Conservation (phyloP, 139 green algal species). For the Edaphochlamys debaryana region DNA sequence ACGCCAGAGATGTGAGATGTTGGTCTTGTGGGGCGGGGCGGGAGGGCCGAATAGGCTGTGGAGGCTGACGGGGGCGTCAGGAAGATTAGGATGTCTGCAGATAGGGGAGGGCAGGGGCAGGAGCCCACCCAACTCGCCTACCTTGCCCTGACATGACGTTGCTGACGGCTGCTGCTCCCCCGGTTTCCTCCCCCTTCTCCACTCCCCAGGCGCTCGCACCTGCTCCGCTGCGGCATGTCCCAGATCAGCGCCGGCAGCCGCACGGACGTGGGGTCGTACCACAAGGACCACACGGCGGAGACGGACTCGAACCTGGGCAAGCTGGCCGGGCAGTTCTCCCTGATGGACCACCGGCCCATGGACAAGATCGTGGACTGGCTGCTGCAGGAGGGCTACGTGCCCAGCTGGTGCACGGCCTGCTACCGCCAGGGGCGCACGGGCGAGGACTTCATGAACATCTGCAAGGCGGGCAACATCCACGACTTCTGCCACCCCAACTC, state of each 20-base stretch:
- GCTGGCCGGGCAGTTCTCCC: constrained; percentile 71
- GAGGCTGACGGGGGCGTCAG: neutral
- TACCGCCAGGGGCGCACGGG: constrained; percentile 80
- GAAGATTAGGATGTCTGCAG: too few species aligned
- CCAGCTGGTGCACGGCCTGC: constrained; percentile 81
- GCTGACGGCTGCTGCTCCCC: too few species aligned
- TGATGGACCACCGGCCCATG: constrained; percentile 63
- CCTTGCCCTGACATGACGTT: too few species aligned
- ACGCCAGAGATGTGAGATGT: constrained; percentile 68
- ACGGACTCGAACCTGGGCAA: constrained; percentile 61
- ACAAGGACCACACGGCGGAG: constrained; percentile 54
- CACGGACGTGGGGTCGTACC: constrained; percentile 79
- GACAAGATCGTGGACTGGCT: constrained; percentile 70
- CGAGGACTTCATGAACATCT: constrained; percentile 85
- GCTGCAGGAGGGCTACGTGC: constrained; percentile 75
- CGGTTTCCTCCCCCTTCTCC: too few species aligned
- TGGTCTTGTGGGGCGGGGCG: too few species aligned
- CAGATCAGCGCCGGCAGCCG: constrained; percentile 75
- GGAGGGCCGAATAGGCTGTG: neutral
- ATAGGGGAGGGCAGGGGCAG: too few species aligned
- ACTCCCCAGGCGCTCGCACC: neutral
- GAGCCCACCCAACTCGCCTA: too few species aligned
- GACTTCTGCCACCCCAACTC: constrained; percentile 85
- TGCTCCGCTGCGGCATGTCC: constrained; percentile 61
- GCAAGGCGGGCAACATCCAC: constrained; percentile 81